phyloP scores from a whole-genome alignment of 306 rosid genomes.

The Medicago arabica region DNA sequence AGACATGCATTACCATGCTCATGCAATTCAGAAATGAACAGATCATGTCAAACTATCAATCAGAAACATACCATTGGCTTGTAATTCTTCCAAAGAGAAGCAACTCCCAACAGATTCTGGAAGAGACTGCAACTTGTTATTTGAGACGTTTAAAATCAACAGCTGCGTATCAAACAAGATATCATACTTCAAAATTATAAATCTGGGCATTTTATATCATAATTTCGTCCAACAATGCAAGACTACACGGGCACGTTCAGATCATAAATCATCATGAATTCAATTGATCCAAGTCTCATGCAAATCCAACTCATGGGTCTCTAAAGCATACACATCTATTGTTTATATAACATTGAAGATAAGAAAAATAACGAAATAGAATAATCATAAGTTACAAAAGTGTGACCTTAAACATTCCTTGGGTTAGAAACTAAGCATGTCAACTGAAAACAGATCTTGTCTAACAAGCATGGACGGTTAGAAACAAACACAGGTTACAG shows the following conservation, averaged over 20 bases:
- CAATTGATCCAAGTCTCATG: constrained; percentile 27
- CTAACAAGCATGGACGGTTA: constrained; percentile 1
- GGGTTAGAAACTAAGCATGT: background rate
- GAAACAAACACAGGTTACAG: background rate
- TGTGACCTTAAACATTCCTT: constrained; percentile 19
- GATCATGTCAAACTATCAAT: constrained; percentile 2
- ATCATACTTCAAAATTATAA: constrained; percentile 43
- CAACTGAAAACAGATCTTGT: constrained; percentile 1
- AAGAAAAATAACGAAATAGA: constrained; percentile 2
- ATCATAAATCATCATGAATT: too few relatives aligned
- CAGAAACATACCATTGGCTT: constrained; percentile 81
- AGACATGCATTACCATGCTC: constrained; percentile 34
- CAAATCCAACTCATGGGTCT: constrained; percentile 30
- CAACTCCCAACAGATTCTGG: constrained; percentile 97
- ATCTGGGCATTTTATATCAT: constrained; percentile 18
- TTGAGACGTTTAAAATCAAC: constrained; percentile 78
- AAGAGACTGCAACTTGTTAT: constrained; percentile 77
- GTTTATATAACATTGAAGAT: constrained; percentile 8
- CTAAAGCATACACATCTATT: background rate
- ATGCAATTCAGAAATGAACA: constrained; percentile 33
- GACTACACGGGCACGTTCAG: too few relatives aligned
- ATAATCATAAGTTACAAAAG: constrained; percentile 27
- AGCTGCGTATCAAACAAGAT: constrained; percentile 67
- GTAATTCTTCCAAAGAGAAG: constrained; percentile 94
- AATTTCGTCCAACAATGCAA: constrained; percentile 10